A percentile compares a stretch with the other conserved stretches of the same genome.
These are phyloP conservation scores for Brassica juncea DNA, from an alignment of 345 rosid species.

Conservation along the genomic window DNA sequence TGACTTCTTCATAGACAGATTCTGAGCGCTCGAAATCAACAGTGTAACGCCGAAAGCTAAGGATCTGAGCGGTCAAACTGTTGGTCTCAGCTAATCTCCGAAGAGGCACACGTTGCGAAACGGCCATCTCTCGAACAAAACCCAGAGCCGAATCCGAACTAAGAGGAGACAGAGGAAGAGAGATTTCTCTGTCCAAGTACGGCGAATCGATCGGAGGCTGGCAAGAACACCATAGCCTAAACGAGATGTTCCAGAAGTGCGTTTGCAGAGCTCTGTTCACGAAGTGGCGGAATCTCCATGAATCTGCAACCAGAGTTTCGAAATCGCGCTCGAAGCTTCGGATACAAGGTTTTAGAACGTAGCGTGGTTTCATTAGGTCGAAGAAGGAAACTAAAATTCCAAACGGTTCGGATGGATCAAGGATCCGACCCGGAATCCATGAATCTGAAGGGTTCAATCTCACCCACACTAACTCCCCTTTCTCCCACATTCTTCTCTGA, in stretches of 20 bases:
- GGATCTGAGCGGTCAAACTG: constrained; percentile 27
- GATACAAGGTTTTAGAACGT: constrained; percentile 25
- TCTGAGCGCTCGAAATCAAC: constrained; percentile 16
- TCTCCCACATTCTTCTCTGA: constrained; percentile 30
- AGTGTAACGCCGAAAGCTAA: constrained; percentile 34
- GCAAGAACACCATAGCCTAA: constrained; percentile 38
- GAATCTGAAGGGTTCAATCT: neutral
- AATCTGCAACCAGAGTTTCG: constrained; percentile 7
- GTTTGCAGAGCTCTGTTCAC: constrained; percentile 32
- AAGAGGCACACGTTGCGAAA: constrained; percentile 20
- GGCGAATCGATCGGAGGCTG: constrained; percentile 29
- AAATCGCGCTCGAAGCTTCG: constrained; percentile 36
- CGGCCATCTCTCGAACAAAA: constrained; percentile 25
- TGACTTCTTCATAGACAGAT: constrained; percentile 21
- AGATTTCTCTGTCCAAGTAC: constrained; percentile 15
- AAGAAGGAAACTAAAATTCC: constrained; percentile 31
- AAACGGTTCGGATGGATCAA: constrained; percentile 11
- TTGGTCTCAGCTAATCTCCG: constrained; percentile 39
- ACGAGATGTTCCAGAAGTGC: constrained; percentile 39
- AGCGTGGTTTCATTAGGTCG: constrained; percentile 18
- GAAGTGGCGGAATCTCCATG: constrained; percentile 5
- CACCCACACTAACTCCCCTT: constrained; percentile 32
- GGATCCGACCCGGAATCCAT: constrained; percentile 41
- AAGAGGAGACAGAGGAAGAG: constrained; percentile 10
- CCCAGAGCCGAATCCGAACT: constrained; percentile 15